Conservation (phyloP, 495 filamentous ascomycete species). For the Mytilinidion resinicola region DNA sequence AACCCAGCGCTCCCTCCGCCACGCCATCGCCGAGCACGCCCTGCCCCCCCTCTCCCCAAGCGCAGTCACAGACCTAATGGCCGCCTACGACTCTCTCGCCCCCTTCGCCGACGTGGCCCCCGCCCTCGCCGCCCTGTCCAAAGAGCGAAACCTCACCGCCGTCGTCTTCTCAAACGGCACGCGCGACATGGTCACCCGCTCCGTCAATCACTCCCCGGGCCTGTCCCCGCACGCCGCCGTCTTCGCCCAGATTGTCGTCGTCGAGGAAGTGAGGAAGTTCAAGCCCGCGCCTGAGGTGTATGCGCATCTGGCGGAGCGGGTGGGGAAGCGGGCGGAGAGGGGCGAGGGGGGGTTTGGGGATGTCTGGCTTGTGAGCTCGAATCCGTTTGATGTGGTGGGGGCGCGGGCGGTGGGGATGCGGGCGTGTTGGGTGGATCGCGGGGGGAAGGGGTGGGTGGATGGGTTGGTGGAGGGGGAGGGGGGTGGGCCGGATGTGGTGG, state of each 20-base stretch:
- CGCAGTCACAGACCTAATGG: constrained; percentile 48
- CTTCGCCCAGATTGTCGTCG: constrained; percentile 55
- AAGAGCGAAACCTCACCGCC: constrained; percentile 40
- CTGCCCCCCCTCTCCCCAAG: constrained; percentile 37
- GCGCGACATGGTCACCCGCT: constrained; percentile 54
- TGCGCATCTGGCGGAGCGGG: constrained; percentile 48
- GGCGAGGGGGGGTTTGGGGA: constrained; percentile 36
- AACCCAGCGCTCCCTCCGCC: constrained; percentile 55
- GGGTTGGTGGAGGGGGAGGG: constrained; percentile 37
- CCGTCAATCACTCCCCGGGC: constrained; percentile 50
- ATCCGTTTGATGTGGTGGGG: constrained; percentile 75
- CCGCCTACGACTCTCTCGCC: constrained; percentile 60
- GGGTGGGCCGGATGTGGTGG: constrained; percentile 43
- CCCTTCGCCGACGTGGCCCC: constrained; percentile 62
- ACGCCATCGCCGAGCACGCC: constrained; percentile 56
- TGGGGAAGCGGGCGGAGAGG: constrained; percentile 37
- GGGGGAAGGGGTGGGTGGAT: constrained; percentile 49
- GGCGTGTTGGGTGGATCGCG: constrained; percentile 65
- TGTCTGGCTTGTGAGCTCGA: constrained; percentile 69
- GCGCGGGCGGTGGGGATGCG: constrained; percentile 49
- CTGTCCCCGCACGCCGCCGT: constrained; percentile 45
- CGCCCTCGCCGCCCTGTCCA: constrained; percentile 43
- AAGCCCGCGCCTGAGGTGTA: constrained; percentile 68
- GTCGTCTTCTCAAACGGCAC: constrained; percentile 76
- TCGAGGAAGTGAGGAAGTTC: constrained; percentile 54